Conservation (phyloP, 2,329 filamentous ascomycete genomes). For the Cordyceps militaris region DNA sequence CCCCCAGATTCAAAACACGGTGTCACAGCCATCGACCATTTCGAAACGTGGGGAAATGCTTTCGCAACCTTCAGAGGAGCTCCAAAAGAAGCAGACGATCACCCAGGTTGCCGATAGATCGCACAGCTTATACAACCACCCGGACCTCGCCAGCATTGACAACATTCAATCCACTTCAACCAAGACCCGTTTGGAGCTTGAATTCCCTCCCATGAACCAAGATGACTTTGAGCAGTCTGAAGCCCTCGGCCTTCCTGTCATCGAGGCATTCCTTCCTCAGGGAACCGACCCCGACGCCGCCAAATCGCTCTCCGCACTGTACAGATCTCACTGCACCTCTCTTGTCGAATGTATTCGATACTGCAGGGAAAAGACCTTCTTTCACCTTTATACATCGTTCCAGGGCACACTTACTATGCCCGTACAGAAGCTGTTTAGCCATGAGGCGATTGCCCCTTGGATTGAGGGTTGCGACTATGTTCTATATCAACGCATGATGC, state of each 20-base stretch:
- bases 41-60: slow-evolving; percentile 21
- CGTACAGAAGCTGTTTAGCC: slow-evolving; percentile 83
- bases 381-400: slow-evolving; percentile 89
- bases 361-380: slow-evolving; percentile 95
- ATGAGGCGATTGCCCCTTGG: slow-evolving; percentile 78
- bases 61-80: slow-evolving; percentile 22
- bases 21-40: slow-evolving; percentile 6
- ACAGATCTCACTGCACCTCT: slow-evolving; percentile 90
- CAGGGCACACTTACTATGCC: slow-evolving; percentile 95
- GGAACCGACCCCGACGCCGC: slow-evolving; percentile 84
- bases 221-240: slow-evolving; percentile 52
- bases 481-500: slow-evolving; percentile 95
- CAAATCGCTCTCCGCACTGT: slow-evolving; percentile 77
- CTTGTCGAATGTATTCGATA: slow-evolving; percentile 92
- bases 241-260: slow-evolving; percentile 73
- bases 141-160: slow-evolving; percentile 49
- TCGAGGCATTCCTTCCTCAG: slow-evolving; percentile 70
- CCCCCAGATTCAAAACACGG: slow-evolving; percentile 45
- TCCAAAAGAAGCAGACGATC: slow-evolving; percentile 13
- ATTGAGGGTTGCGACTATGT: slow-evolving; percentile 93
- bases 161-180: slow-evolving; percentile 49
- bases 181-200: slow-evolving; percentile 53
- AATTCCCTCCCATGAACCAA: slow-evolving; percentile 53
- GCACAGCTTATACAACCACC: slow-evolving; percentile 53
- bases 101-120: slow-evolving; percentile 19